Conservation (phyloP, 1,284 basidiomycete genomes). For the Crucibulum cyathiforme region DNA sequence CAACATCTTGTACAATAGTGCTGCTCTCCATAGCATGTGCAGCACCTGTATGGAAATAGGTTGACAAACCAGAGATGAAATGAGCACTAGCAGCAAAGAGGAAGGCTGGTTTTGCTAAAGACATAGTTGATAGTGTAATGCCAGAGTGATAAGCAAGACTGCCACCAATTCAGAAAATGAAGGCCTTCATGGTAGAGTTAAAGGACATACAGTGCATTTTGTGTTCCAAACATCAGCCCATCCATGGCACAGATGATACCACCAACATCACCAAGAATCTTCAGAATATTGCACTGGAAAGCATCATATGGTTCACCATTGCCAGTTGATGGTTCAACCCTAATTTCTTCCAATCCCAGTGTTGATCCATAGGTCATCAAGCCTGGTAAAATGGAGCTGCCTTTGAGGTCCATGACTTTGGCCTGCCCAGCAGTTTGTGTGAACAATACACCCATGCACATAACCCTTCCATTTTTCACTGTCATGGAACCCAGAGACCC, state of each 20-base stretch:
- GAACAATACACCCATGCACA: constrained; percentile 39
- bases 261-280: constrained; percentile 58
- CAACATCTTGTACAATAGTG: constrained; percentile 73
- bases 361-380: constrained; percentile 67
- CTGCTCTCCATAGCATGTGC: constrained; percentile 65
- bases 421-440: constrained; percentile 13
- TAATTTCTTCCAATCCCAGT: constrained; percentile 71
- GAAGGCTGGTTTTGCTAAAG: constrained; percentile 54
- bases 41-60: constrained; percentile 68
- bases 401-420: constrained; percentile 47
- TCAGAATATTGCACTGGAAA: constrained; percentile 49
- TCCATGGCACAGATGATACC: constrained; percentile 69
- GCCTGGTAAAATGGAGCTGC: constrained; percentile 59
- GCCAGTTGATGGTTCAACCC: constrained; percentile 68
- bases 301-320: constrained; percentile 67
- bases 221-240: constrained; percentile 74
- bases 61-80: constrained; percentile 72
- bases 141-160: constrained; percentile 72
- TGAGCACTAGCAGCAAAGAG: constrained; percentile 48
- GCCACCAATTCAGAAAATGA: constrained; percentile 11
- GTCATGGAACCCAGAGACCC: too few relatives aligned
- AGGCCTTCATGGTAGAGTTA: constrained; percentile 1
- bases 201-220: constrained; percentile 68
- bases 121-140: constrained; percentile 60
- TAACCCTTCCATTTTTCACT: constrained; percentile 48